A percentile compares a stretch with the other conserved stretches of the same genome.
phyloP scores from a whole-genome alignment of 1,139 yeast species.

The Debaryomyces fabryi region DNA sequence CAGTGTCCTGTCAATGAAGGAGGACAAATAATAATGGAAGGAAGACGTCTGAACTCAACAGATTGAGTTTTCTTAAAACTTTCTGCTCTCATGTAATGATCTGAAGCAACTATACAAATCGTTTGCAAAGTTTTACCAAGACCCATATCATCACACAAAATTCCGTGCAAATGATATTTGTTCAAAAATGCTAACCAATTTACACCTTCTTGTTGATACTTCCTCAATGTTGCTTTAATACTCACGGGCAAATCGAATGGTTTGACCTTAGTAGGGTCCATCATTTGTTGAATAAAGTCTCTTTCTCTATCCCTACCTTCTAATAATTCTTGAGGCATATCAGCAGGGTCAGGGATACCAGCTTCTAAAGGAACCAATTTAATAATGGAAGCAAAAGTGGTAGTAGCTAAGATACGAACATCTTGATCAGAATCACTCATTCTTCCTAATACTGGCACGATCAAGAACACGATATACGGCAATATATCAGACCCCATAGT shows the following conservation, averaged over 20 bases:
- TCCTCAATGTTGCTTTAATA: constrained; percentile 89
- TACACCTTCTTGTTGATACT: constrained; percentile 97
- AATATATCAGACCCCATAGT: constrained; percentile 88
- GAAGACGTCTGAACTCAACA: constrained; percentile 72
- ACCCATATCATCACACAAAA: constrained; percentile 99
- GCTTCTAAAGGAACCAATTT: constrained; percentile 96
- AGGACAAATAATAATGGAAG: constrained; percentile 90
- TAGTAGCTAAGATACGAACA: constrained; percentile 88
- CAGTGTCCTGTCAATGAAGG: constrained; percentile 98
- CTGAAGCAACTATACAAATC: constrained; percentile 94
- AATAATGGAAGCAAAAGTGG: constrained; percentile 95
- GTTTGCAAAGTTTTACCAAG: constrained; percentile 97
- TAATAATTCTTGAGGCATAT: constrained; percentile 81
- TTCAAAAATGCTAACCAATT: constrained; percentile 97
- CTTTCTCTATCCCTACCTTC: constrained; percentile 93
- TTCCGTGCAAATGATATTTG: constrained; percentile 94
- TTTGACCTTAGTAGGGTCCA: constrained; percentile 93
- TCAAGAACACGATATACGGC: constrained; percentile 92
- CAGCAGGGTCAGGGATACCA: constrained; percentile 95
- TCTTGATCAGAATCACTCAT: constrained; percentile 96
- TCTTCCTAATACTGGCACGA: constrained; percentile 94
- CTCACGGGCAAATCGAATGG: constrained; percentile 88
- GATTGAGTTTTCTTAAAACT: constrained; percentile 62
- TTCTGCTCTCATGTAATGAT: constrained; percentile 82
- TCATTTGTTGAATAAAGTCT: constrained; percentile 95